Percentiles rank a stretch among this genome's conserved stretches.
Evolutionary conservation across 1,139 yeast genomes (phyloP).

Genomic region (Suhomyces bokatorum): DNA sequence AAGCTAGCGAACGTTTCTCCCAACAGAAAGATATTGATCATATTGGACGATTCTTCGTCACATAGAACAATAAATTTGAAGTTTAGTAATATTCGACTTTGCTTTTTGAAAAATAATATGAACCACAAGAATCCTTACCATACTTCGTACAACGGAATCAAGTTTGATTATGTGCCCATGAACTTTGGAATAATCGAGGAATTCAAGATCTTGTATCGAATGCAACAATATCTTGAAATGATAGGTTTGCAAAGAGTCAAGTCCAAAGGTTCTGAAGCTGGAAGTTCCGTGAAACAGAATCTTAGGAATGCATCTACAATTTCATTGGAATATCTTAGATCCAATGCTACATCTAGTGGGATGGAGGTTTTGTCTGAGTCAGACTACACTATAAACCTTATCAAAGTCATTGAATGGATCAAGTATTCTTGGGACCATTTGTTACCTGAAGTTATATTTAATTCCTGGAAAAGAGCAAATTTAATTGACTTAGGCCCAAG

Average conservation of each 20-base stretch:
- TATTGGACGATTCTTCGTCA: constrained; percentile 63
- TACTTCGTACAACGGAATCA: constrained; percentile 37
- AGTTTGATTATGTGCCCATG: constrained; percentile 58
- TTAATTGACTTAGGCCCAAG: constrained; percentile 14
- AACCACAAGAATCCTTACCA: constrained; percentile 43
- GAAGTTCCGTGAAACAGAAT: constrained; percentile 2
- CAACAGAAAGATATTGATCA: constrained; percentile 51
- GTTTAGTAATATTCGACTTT: constrained; percentile 51
- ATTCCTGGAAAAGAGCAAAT: constrained; percentile 50
- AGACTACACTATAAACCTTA: constrained; percentile 49
- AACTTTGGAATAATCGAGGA: constrained; percentile 67
- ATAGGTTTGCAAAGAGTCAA: constrained; percentile 38
- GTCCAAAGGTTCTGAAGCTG: constrained; percentile 22
- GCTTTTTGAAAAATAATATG: constrained; percentile 43
- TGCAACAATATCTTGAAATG: constrained; percentile 59
- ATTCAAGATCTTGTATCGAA: constrained; percentile 57
- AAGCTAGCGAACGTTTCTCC: constrained; percentile 41
- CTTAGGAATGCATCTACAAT: constrained; percentile 16
- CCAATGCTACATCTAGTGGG: constrained; percentile 11
- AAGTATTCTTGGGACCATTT: constrained; percentile 57
- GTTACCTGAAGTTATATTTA: constrained; percentile 44
- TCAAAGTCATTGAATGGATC: constrained; percentile 59
- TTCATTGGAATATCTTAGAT: constrained; percentile 1
- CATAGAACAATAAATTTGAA: constrained; percentile 61
- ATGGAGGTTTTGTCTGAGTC: constrained; percentile 33